Base-by-base conservation (phyloP, 768 basidiomycete species). In the Fomitopsis serialis region DNA sequence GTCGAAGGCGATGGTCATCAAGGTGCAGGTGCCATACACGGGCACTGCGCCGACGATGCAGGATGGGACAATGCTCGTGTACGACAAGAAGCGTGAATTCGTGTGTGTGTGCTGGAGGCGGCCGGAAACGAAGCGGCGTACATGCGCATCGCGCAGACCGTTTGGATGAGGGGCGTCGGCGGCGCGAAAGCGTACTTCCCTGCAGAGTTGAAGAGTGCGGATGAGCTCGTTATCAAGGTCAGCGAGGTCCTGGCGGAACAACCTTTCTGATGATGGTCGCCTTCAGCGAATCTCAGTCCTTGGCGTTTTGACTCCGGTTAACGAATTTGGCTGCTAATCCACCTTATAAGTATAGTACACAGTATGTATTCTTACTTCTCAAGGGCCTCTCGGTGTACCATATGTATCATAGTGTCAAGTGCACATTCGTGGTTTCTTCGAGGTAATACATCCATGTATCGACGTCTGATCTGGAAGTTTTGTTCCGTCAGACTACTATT, bases 241-340 rank as follows among this genome's bases (percentile, higher is more conserved):
- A 72, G 73, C 2, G 78, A 83, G 46, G 70, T 77, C 8, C 62
- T 82, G 50, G 81, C 80, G 1, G 80, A 78, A 56, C 81, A 84
- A 54, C 77, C 80, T 0, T 82, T 81, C 54, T 80, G 54, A 60
- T 3, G 3, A n/a, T 32, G 29, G 29, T 32, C 29, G 29, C 29
- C n/a, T n/a, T n/a, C n/a, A n/a, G n/a, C n/a, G n/a, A n/a, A n/a
- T n/a, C n/a, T n/a, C n/a, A n/a, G n/a, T n/a, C n/a, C n/a, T n/a
- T n/a, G n/a, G n/a, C n/a, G n/a, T n/a, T n/a, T n/a, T n/a, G n/a
- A n/a, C n/a, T n/a, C n/a, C n/a, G n/a, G n/a, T n/a, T n/a, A n/a
- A n/a, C n/a, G n/a, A n/a, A n/a, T n/a, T n/a, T n/a, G n/a, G n/a
- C n/a, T n/a, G n/a, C n/a, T n/a, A n/a, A n/a, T n/a, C n/a, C n/a